A percentile compares a stretch with the other conserved stretches of the same genome.
These are phyloP conservation scores for Buxus sempervirens DNA, from an alignment of 164 flowering plant genomes.

Conservation along the genomic window DNA sequence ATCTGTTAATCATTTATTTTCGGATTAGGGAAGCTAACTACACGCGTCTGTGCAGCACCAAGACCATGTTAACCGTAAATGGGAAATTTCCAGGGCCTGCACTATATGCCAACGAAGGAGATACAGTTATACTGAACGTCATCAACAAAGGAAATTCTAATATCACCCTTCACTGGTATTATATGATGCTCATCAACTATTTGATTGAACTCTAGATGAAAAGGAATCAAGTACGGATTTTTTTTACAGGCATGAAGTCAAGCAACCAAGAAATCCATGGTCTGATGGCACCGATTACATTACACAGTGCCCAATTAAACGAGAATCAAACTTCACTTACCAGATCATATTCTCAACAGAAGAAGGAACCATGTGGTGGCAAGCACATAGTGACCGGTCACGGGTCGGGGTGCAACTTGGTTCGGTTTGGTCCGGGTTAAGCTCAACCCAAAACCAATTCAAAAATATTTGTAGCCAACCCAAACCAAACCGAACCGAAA, in stretches of 20 bases:
- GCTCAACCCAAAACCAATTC: too few relatives aligned
- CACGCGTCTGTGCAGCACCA: too few relatives aligned
- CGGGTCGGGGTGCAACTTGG: too few relatives aligned
- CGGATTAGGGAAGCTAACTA: constrained; percentile 38
- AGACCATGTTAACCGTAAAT: too few relatives aligned
- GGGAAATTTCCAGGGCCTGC: constrained; percentile 40
- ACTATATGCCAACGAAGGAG: constrained; percentile 25
- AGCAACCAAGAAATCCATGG: constrained; percentile 53
- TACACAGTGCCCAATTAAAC: constrained; percentile 58
- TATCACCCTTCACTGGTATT: constrained; percentile 1
- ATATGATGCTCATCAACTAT: not conserved
- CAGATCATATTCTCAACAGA: constrained; percentile 28
- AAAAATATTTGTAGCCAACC: too few relatives aligned
- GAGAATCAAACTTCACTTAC: too few relatives aligned
- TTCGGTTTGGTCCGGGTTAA: too few relatives aligned
- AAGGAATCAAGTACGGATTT: not conserved
- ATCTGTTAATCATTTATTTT: constrained; percentile 29
- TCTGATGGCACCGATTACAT: constrained; percentile 47
- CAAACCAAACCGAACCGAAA: too few relatives aligned
- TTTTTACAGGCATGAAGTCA: constrained; percentile 38
- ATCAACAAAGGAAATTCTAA: not conserved
- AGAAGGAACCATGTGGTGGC: constrained; percentile 65
- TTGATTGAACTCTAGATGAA: not conserved
- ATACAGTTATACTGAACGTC: constrained; percentile 10
- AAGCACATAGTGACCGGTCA: constrained; percentile 56